Evolutionary conservation across 352 stramenopile genomes (phyloP), one percentile per base, ranked within the genome.

Genomic region (Globisporangium nagaii): DNA sequence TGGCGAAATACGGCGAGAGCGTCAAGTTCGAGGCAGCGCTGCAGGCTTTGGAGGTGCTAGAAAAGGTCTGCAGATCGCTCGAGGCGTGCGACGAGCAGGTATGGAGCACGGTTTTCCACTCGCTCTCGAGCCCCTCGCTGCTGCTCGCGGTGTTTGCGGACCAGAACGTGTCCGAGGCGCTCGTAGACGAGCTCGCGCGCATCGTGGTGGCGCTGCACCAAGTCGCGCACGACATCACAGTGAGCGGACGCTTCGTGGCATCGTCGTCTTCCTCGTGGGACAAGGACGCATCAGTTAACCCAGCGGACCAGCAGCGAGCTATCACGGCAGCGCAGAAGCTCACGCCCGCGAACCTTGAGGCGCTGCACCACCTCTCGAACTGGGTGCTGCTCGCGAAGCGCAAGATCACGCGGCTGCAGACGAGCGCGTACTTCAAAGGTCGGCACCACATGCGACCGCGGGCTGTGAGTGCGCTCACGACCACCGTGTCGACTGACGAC

Each of bases 311-410:
- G n/a, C 41, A 22, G 4, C 25, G 19, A n/a, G n/a, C 17, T 11
- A 60, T 54, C 1, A 24, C 68, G 25, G 27, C 34, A 1, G 20
- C 36, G 17, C 57, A 52, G n/a, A 66, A 66, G 13, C 45, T 76
- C 15, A 86, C 75, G 22, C 60, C 70, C 0, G 73, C 83, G 5
- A 95, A 91, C 51, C 47, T 93, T n/a, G 83, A 93, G 40, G 69
- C 71, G 34, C 61, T 91, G 24, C 70, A 83, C 13, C 76, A 92
- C 59, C 62, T 95, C 24, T 76, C 77, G 17, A 90, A 90, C 50
- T 93, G 83, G 83, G 77, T 91, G 13, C 52, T 91, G 22, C 59
- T 93, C 9, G 80, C 79, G 17, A 88, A 88, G 48, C 80, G 80
- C 34, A 87, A 90, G 58, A 65, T 86, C 36, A 69, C 71, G 35